Percentiles rank a stretch among this genome's conserved stretches.
These are phyloP conservation scores for Sphagnum tenellum DNA, from an alignment of 225 moss, liverwort and hornwort genomes.

Conservation along the genomic window DNA sequence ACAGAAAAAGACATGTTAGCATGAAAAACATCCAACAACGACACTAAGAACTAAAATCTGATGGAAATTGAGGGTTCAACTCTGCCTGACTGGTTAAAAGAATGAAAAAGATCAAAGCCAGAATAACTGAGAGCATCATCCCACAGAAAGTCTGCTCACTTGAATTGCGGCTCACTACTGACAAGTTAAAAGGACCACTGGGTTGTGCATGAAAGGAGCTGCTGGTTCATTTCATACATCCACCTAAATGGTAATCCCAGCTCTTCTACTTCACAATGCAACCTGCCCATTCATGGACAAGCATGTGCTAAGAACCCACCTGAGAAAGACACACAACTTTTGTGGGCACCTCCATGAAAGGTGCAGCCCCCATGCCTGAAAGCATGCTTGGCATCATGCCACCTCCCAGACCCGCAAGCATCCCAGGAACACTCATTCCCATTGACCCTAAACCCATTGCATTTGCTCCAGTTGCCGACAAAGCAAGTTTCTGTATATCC, in stretches of 20 bases:
- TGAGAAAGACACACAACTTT: slow-evolving; percentile 82
- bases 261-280: not conserved
- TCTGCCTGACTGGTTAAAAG: not conserved
- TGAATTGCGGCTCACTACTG: not conserved
- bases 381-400: slow-evolving; percentile 47
- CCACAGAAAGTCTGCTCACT: not conserved
- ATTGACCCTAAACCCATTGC: slow-evolving; percentile 45
- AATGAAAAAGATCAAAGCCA: not conserved
- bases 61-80: not conserved
- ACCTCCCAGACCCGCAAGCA: slow-evolving; percentile 48
- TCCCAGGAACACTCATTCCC: slow-evolving; percentile 32
- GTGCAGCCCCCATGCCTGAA: slow-evolving; percentile 27
- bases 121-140: not conserved
- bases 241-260: too few relatives aligned
- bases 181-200: not conserved
- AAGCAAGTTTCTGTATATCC: slow-evolving; percentile 52
- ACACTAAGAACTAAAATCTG: not conserved
- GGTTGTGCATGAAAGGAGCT: too few relatives aligned
- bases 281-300: not conserved
- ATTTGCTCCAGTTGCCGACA: slow-evolving; percentile 61
- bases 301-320: slow-evolving; percentile 14
- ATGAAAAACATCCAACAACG: not conserved
- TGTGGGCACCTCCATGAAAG: slow-evolving; percentile 40
- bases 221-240: too few relatives aligned
- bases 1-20: not conserved